Evolutionary conservation across 495 filamentous ascomycete species (phyloP).

Genomic region (Copromyces sp.): DNA sequence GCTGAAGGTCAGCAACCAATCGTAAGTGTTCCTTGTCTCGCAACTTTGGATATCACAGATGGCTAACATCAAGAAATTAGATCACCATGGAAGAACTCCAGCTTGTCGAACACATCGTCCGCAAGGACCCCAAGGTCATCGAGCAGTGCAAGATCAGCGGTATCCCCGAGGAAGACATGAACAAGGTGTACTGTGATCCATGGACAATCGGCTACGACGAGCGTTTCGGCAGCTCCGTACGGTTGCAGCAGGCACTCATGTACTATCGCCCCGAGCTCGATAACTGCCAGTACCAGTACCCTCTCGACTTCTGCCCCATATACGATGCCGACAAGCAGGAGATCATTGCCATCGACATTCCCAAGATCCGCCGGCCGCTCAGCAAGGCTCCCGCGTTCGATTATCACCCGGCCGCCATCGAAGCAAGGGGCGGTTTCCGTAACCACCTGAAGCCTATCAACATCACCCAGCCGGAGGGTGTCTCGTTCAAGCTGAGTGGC

Average conservation of each 20-base stretch:
- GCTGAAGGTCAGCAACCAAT: conserved; percentile 78
- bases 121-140: conserved; percentile 80
- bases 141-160: conserved; percentile 84
- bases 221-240: conserved; percentile 68
- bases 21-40: conserved; percentile 27
- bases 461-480: conserved; percentile 90
- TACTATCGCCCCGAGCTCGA: conserved; percentile 86
- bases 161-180: conserved; percentile 78
- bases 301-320: conserved; percentile 91
- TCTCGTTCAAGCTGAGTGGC: conserved; percentile 77
- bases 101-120: conserved; percentile 69
- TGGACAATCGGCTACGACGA: conserved; percentile 97
- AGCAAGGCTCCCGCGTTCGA: conserved; percentile 68
- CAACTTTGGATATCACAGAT: not conserved
- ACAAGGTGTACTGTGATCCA: conserved; percentile 81
- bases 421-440: conserved; percentile 66
- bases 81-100: conserved; percentile 95
- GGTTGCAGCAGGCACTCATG: conserved; percentile 89
- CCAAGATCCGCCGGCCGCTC: conserved; percentile 64
- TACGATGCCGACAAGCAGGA: conserved; percentile 74
- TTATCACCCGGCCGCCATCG: conserved; percentile 66
- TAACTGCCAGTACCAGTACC: conserved; percentile 83
- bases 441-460: conserved; percentile 83
- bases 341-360: conserved; percentile 85
- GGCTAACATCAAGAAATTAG: conserved; percentile 25